Evolutionary conservation across 2,329 filamentous ascomycete species (phyloP).

Genomic region (Fonsecaea multimorphosa): DNA sequence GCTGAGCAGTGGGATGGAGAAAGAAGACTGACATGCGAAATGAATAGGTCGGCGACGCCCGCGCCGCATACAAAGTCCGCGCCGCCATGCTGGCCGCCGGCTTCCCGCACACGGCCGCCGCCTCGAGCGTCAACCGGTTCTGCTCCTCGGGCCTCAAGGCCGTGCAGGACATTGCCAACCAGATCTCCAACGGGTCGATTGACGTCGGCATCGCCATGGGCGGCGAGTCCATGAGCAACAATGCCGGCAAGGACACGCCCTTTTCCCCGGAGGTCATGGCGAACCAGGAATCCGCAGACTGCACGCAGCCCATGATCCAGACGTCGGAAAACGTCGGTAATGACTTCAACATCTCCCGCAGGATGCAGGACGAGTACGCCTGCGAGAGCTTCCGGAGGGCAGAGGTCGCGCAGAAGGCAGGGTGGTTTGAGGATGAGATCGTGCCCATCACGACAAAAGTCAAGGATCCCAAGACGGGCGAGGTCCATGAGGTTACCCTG

Average conservation of each 20-base stretch:
- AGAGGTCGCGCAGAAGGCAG: constrained; percentile 86
- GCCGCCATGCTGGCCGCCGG: constrained; percentile 88
- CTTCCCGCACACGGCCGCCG: constrained; percentile 86
- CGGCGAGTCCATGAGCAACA: constrained; percentile 81
- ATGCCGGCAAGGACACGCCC: constrained; percentile 68
- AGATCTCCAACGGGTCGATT: constrained; percentile 80
- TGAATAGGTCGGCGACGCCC: constrained; percentile 74
- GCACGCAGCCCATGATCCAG: constrained; percentile 96
- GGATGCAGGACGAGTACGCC: constrained; percentile 82
- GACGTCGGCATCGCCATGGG: constrained; percentile 86
- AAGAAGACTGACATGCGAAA: background rate
- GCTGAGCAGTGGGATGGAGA: background rate
- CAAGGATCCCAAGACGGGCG: constrained; percentile 81
- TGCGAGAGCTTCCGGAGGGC: constrained; percentile 87
- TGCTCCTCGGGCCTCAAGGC: constrained; percentile 97
- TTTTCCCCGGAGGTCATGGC: constrained; percentile 79
- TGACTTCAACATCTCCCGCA: constrained; percentile 83
- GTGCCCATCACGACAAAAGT: constrained; percentile 81
- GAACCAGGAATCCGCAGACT: constrained; percentile 80
- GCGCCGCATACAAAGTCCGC: constrained; percentile 89
- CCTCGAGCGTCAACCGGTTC: constrained; percentile 89
- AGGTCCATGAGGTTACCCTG: constrained; percentile 76
- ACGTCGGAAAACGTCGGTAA: constrained; percentile 94
- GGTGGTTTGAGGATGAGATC: constrained; percentile 94
- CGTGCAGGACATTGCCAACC: constrained; percentile 89